Evolutionary conservation across 2,329 filamentous ascomycete species (phyloP), one percentile per base, ranked within the genome.

Genomic region (Beauveria asiatica): DNA sequence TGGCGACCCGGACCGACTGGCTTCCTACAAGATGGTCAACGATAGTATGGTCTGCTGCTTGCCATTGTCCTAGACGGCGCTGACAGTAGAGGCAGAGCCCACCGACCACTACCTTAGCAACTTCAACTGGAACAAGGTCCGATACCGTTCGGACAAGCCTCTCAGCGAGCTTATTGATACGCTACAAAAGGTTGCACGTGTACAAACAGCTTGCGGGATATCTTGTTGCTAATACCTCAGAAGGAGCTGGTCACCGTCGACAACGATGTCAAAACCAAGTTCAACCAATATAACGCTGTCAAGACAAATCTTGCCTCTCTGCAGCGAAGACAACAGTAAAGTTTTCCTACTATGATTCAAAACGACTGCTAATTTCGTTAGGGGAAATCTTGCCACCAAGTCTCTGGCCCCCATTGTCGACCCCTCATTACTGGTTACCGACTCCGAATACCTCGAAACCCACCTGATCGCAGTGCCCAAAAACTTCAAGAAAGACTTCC

Each of bases 51-150:
- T 68, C 61, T 37, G 16, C 30, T 3, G 16, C 6, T 44, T 4
- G 17, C 16, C 62, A 58, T 68, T 54, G 50, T 39, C 62, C 61
- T 60, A 42, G 51, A 61, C 63, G 39, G 56, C 46, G 21, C 51
- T 55, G 49, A 39, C 19, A 6, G 21, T 33, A n/a, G 30, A 63
- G 61, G 41, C 72, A 97, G 93, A 96, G 74, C 92, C 94, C n/a
- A 92, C 93, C 62, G 93, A 97, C 68, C 88, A 93, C 72, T 99
- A 97, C 72, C 79, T 99, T 50, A 85, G 87, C 70, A 87, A 83
- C 59, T 99, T 97, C 75, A 83, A 85, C 65, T 99, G 94, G 94
- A 97, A 97, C 78, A 97, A 94, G 75, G 90, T 96, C 75, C 94
- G 96, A 73, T 99, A 97, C 75, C 87, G 94, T 68, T 88, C 90